These are phyloP conservation scores for Colletotrichum sansevieriae DNA, from an alignment of 2,329 filamentous ascomycete species.

Conservation along the genomic window DNA sequence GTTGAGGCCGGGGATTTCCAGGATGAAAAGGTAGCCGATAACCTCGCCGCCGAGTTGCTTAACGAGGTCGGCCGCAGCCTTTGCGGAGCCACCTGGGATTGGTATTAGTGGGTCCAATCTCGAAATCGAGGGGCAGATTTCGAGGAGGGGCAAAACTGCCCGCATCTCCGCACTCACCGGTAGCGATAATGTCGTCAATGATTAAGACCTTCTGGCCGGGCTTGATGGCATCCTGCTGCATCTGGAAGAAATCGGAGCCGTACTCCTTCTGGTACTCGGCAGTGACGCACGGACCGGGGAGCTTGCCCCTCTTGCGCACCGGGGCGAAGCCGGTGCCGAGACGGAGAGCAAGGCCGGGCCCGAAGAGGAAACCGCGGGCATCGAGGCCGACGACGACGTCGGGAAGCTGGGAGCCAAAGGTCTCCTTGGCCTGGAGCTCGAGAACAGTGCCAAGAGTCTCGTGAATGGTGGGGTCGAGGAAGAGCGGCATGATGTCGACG, in stretches of 20 bases:
- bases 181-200: slow-evolving; percentile 98
- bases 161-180: slow-evolving; percentile 72
- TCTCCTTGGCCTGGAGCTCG: slow-evolving; percentile 81
- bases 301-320: slow-evolving; percentile 94
- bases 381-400: slow-evolving; percentile 96
- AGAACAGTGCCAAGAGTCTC: slow-evolving; percentile 84
- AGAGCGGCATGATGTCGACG: slow-evolving; percentile 97
- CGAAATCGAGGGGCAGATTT: slow-evolving; percentile 34
- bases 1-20: slow-evolving; percentile 94
- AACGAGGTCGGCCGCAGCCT: slow-evolving; percentile 88
- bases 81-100: slow-evolving; percentile 84
- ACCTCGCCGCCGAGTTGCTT: slow-evolving; percentile 87
- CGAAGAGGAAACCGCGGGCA: slow-evolving; percentile 95
- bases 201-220: slow-evolving; percentile 90
- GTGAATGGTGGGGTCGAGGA: slow-evolving; percentile 82
- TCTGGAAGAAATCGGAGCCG: slow-evolving; percentile 94
- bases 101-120: slow-evolving; percentile 19
- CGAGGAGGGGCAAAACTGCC: slow-evolving; percentile 4
- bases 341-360: slow-evolving; percentile 86
- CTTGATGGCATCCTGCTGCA: slow-evolving; percentile 88
- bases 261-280: slow-evolving; percentile 96
- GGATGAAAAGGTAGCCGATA: slow-evolving; percentile 92
- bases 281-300: slow-evolving; percentile 89
- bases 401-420: slow-evolving; percentile 72
- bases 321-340: slow-evolving; percentile 91